These are phyloP conservation scores for Paradendryphiella salina DNA, from an alignment of 2,329 filamentous ascomycete genomes.

Conservation along the genomic window DNA sequence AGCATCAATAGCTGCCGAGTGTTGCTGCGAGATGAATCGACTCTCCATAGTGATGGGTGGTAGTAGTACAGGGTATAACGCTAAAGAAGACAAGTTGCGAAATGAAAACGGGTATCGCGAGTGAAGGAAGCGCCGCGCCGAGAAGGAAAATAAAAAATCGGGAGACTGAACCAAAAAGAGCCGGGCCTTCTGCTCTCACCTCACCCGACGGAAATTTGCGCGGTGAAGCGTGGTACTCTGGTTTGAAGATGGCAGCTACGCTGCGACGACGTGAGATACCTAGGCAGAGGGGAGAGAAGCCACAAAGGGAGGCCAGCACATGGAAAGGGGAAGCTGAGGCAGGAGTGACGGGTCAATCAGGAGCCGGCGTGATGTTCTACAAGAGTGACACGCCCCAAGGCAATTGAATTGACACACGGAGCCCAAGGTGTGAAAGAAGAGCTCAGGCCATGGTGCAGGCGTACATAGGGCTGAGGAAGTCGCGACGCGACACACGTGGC, in stretches of 20 bases:
- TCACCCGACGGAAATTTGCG: slow-evolving; percentile 37
- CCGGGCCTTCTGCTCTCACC: slow-evolving; percentile 14
- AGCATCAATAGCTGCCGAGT: slow-evolving; percentile 24
- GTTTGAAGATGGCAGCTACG: slow-evolving; percentile 24
- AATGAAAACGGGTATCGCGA: slow-evolving; percentile 15
- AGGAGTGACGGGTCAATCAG: slow-evolving; percentile 27
- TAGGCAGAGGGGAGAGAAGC: slow-evolving; percentile 21
- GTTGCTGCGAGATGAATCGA: slow-evolving; percentile 26
- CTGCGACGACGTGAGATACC: slow-evolving; percentile 35
- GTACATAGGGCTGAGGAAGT: slow-evolving; percentile 34
- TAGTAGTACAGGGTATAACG: slow-evolving; percentile 41
- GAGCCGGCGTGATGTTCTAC: slow-evolving; percentile 43
- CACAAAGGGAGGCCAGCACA: slow-evolving; percentile 17
- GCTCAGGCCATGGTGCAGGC: slow-evolving; percentile 36
- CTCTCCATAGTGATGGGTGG: slow-evolving; percentile 37
- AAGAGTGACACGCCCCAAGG: slow-evolving; percentile 40
- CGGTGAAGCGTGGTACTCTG: slow-evolving; percentile 33
- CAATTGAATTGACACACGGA: slow-evolving; percentile 25
- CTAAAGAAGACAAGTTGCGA: slow-evolving; percentile 17
- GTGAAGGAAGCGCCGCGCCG: slow-evolving; percentile 10
- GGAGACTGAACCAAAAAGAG: slow-evolving; percentile 14
- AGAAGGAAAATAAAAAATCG: slow-evolving; percentile 4
- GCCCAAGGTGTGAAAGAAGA: slow-evolving; percentile 17
- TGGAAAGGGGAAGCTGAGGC: slow-evolving; percentile 13
- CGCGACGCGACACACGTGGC: slow-evolving; percentile 14